These are phyloP conservation scores for Debaryomycetaceae sp. DNA, from an alignment of 1,139 yeast species.

Conservation along the genomic window DNA sequence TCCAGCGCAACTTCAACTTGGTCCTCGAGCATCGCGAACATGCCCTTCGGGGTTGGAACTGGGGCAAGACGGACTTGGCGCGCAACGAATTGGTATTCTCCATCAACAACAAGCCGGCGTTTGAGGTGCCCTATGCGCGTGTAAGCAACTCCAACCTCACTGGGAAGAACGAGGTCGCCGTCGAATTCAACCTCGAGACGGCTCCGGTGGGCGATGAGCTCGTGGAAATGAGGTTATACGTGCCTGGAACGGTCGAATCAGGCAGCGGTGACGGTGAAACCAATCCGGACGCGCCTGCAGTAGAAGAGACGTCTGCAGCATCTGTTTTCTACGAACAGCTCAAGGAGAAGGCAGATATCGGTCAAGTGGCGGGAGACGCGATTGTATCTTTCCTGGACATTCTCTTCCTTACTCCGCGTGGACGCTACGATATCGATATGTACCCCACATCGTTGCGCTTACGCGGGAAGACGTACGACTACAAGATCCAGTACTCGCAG, in stretches of 20 bases:
- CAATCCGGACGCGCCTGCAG: slow-evolving; percentile 25
- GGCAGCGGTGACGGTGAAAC: slow-evolving; percentile 45
- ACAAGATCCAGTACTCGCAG: slow-evolving; percentile 84
- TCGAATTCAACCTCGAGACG: slow-evolving; percentile 64
- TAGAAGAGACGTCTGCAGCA: slow-evolving; percentile 66
- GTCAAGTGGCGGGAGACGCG: slow-evolving; percentile 94
- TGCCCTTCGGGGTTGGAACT: slow-evolving; percentile 95
- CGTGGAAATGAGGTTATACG: slow-evolving; percentile 86
- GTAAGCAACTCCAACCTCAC: slow-evolving; percentile 85
- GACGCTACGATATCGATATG: slow-evolving; percentile 96
- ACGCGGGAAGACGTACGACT: slow-evolving; percentile 96
- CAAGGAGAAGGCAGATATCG: slow-evolving; percentile 92
- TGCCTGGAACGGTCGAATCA: slow-evolving; percentile 64
- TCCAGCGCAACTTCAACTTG: slow-evolving; percentile 65
- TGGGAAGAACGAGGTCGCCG: slow-evolving; percentile 86
- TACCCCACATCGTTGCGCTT: slow-evolving; percentile 79
- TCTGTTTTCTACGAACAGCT: slow-evolving; percentile 80
- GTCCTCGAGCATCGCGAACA: slow-evolving; percentile 79
- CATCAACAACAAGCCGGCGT: slow-evolving; percentile 79
- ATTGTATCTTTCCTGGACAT: slow-evolving; percentile 89
- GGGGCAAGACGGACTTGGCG: slow-evolving; percentile 93
- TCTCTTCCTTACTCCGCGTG: slow-evolving; percentile 92
- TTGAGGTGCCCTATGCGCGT: slow-evolving; percentile 76
- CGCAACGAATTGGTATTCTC: slow-evolving; percentile 83
- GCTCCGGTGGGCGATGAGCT: slow-evolving; percentile 84